Conservation (phyloP, 257 asterid species). For the Striga asiatica region DNA sequence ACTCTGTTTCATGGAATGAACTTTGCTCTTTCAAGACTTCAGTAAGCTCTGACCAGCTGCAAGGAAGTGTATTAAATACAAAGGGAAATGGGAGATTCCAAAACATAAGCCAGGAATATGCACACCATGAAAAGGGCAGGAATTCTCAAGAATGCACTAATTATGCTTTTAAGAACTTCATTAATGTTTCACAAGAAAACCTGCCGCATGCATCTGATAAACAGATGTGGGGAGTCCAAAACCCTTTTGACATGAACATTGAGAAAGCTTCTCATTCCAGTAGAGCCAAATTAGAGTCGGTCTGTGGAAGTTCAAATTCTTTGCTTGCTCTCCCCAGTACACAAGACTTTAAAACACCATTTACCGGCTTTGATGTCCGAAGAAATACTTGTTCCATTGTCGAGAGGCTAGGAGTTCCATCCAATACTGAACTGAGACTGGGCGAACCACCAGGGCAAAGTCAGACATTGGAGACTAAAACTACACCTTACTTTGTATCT, state of each 20-base stretch:
- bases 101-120: constrained; percentile 14
- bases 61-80: constrained; percentile 8
- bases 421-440: constrained; percentile 44
- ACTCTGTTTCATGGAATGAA: constrained; percentile 19
- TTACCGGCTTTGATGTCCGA: constrained; percentile 18
- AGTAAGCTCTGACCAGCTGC: constrained; percentile 21
- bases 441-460: constrained; percentile 39
- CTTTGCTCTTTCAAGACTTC: constrained; percentile 21
- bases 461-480: constrained; percentile 22
- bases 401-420: constrained; percentile 26
- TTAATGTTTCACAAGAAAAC: constrained; percentile 16
- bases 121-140: constrained; percentile 17
- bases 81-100: constrained; percentile 22
- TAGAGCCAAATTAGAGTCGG: constrained; percentile 16
- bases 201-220: constrained; percentile 20
- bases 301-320: constrained; percentile 20
- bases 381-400: constrained; percentile 9
- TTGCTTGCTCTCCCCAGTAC: constrained; percentile 14
- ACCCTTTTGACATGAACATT: constrained; percentile 18
- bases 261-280: constrained; percentile 21
- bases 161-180: constrained; percentile 12
- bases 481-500: constrained; percentile 12
- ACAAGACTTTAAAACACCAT: constrained; percentile 20
- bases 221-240: constrained; percentile 17
- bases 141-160: constrained; percentile 16